Base-by-base conservation (phyloP, 345 rosid species). In the Populus davidiana region DNA sequence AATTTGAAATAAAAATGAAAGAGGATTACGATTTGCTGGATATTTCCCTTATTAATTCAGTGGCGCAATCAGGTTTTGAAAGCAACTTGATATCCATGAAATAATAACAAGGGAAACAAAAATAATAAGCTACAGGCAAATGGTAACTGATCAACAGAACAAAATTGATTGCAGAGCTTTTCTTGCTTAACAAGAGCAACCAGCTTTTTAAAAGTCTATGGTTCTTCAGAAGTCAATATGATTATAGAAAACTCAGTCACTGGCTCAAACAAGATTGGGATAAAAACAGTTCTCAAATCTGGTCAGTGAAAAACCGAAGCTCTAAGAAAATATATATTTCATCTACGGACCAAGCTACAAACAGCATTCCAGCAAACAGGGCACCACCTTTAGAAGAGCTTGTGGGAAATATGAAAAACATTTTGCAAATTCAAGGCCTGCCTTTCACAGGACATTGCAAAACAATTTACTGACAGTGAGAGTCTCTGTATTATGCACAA, bases 401-500 rank as follows among this genome's bases (percentile, higher is more conserved):
- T 14, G 11, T 4, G 49, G 18, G 33, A 71, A 50, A 59, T n/a
- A 59, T 36, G 17, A 36, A 36, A 13, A 33, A n/a, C 70, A 36
- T 67, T 33, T 36, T 33, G 14, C 70, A 33, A 67, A 67, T 67
- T 23, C 43, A 67, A 67, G 4, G 8, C 70, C 70, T 36, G 47
- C 70, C 74, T 18, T 71, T 63, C 6, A 71, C 39, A 10, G 25
- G 43, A 29, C 25, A 20, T 31, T 52, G 36, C 63, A 27, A 20
- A 71, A 71, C 63, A 71, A 71, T 17, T 71, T 27, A 50, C 50
- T 17, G 63, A 10, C 59, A 68, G 5, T 68, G 71, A 27, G 13
- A 50, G 39, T 29, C 33, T 44, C 74, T 49, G 41, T 43, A 25
- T 70, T 70, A 25, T 71, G 49, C 12, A n/a, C 75, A 72, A 56